A percentile compares a stretch with the other conserved stretches of the same genome.
phyloP scores from a whole-genome alignment of 2,329 filamentous ascomycete genomes.

The Xylariaceae sp. region DNA sequence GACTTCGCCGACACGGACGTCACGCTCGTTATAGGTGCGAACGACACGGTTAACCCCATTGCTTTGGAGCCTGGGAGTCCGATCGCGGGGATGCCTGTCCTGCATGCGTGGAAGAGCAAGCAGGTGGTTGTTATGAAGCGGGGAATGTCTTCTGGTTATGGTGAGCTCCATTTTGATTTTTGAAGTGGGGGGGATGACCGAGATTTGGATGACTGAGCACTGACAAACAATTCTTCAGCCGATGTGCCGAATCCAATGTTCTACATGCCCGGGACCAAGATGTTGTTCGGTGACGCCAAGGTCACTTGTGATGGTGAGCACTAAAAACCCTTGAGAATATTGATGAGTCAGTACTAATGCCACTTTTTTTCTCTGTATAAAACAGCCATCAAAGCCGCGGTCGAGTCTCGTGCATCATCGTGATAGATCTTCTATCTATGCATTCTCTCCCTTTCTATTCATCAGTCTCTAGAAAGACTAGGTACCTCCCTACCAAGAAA shows the following conservation, averaged over 20 bases:
- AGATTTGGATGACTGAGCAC: too few species aligned
- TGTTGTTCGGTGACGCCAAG: constrained; percentile 90
- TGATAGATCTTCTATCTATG: constrained; percentile 24
- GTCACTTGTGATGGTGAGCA: constrained; percentile 69
- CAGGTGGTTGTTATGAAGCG: constrained; percentile 92
- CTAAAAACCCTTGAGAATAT: constrained; percentile 1
- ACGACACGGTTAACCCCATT: constrained; percentile 89
- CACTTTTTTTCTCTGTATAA: background rate
- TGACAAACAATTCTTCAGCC: constrained; percentile 42
- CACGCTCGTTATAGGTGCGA: constrained; percentile 83
- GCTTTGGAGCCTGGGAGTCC: constrained; percentile 76
- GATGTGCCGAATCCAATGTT: constrained; percentile 94
- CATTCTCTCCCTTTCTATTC: constrained; percentile 7
- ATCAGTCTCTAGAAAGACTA: constrained; percentile 7
- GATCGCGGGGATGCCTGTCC: constrained; percentile 87
- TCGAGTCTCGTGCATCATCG: constrained; percentile 28
- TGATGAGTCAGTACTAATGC: constrained; percentile 4
- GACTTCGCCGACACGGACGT: constrained; percentile 83
- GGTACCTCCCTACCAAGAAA: background rate
- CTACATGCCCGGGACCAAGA: constrained; percentile 82
- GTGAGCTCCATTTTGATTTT: constrained; percentile 37
- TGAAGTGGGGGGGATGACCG: too few species aligned
- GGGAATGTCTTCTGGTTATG: constrained; percentile 82
- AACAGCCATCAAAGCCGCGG: constrained; percentile 38
- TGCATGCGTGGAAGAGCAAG: constrained; percentile 92